Base-by-base conservation (phyloP, 805 yeast genomes). In the Suhomyces sp. region DNA sequence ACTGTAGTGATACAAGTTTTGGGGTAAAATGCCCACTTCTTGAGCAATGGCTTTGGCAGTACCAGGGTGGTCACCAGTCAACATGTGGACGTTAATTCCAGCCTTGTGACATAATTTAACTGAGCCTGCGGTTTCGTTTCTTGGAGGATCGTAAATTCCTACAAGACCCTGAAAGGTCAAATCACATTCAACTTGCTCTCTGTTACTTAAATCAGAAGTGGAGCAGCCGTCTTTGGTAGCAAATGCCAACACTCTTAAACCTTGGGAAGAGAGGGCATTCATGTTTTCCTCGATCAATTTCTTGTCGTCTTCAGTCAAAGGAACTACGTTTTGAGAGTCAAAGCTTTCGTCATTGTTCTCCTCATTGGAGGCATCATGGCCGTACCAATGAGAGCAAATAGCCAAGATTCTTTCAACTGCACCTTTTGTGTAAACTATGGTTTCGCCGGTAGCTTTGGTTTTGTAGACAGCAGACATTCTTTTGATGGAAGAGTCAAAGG, bases 101-200 rank as follows among this genome's bases (percentile, higher is more conserved):
- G 93, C 93, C 46, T 66, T 73, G 62, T 85, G 90, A 66, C 92
- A 86, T 53, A 71, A 66, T 59, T 78, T 79, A 20, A 87, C 92
- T 5, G 88, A 80, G 10, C 73, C 80, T 9, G 82, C 80, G 13
- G 89, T 81, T 69, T 87, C 92, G 10, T 73, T 71, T 60, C 93
- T 76, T 51, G 93, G 93, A 17, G 93, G 93, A 65, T 87, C 93
- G 62, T 87, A 86, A 57, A 87, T 86, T 55, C 93, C 93, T 59
- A 85, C 82, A 20, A 87, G 71, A 3, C 93, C 93, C 40, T 83
- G 71, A 59, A 87, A 84, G 3, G 73, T 76, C 47, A 87, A 72
- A 10, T 75, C 72, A 10, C 63, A 55, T 65, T 87, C 93, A 47
- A 86, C 77, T 6, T 52, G 51, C 15, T 66, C 69, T 48, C 79